Percentiles rank a stretch among this genome's conserved stretches.
phyloP scores from a whole-genome alignment of 1,284 basidiomycete species.

The Cutaneotrichosporon cyanovorans region DNA sequence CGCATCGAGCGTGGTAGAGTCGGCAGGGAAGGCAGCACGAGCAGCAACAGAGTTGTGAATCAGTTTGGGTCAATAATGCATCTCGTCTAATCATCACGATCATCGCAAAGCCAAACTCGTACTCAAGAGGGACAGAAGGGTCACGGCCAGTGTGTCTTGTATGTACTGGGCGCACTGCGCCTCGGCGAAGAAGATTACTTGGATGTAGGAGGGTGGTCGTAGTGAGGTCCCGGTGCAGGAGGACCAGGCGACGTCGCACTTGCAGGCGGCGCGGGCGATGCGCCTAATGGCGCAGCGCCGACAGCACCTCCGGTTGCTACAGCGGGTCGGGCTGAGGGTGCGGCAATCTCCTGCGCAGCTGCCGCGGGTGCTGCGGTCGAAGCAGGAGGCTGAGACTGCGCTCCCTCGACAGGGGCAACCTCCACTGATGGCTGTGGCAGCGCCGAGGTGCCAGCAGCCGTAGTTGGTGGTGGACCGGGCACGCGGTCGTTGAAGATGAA shows the following conservation, averaged over 20 bases:
- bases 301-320: background rate
- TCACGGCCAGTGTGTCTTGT: no score
- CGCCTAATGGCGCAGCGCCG: background rate
- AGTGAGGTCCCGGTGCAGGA: background rate
- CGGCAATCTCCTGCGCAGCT: background rate
- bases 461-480: conserved; percentile 6
- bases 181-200: no score
- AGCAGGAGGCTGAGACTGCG: no score
- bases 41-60: no score
- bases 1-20: no score
- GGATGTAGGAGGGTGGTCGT: background rate
- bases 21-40: no score
- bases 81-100: no score
- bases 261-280: background rate
- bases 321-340: background rate
- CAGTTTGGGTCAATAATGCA: no score
- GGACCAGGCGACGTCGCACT: background rate
- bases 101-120: no score
- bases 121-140: no score
- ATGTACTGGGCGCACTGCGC: no score
- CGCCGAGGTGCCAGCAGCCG: background rate
- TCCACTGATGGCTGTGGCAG: background rate
- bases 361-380: background rate
- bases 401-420: background rate
- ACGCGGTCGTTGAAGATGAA: conserved; percentile 53